Percentiles rank a stretch among this genome's conserved stretches.
phyloP scores from a whole-genome alignment of 257 asterid species.

The Euphrasia confusa region DNA sequence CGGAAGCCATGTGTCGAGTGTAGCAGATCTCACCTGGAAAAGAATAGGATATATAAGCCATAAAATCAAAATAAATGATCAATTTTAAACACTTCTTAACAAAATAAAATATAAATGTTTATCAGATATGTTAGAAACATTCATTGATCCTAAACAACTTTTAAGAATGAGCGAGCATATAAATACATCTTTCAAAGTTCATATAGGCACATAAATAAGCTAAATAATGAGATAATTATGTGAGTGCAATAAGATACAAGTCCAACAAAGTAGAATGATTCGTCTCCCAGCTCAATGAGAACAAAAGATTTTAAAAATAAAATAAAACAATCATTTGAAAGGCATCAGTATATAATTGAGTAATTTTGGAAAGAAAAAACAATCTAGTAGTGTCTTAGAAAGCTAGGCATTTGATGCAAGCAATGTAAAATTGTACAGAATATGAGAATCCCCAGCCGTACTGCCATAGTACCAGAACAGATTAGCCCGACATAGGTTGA shows the following conservation, averaged over 20 bases:
- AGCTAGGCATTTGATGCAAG: slow-evolving; percentile 4
- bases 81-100: background rate
- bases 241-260: background rate
- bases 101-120: background rate
- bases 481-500: background rate
- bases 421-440: background rate
- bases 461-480: background rate
- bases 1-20: slow-evolving; percentile 87
- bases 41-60: slow-evolving; percentile 11
- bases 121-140: background rate
- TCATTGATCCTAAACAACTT: background rate
- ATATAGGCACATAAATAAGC: background rate
- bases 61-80: slow-evolving; percentile 9
- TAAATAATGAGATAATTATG: background rate
- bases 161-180: background rate
- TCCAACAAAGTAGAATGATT: background rate
- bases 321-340: too few relatives aligned
- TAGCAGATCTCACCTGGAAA: slow-evolving; percentile 72
- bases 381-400: background rate
- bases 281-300: background rate
- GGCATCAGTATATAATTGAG: background rate
- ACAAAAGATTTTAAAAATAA: background rate
- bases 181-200: too few relatives aligned
- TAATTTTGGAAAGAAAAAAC: slow-evolving; percentile 2
- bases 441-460: background rate